Base-by-base conservation (phyloP, 2,329 filamentous ascomycete genomes). In the Curvularia sp. region DNA sequence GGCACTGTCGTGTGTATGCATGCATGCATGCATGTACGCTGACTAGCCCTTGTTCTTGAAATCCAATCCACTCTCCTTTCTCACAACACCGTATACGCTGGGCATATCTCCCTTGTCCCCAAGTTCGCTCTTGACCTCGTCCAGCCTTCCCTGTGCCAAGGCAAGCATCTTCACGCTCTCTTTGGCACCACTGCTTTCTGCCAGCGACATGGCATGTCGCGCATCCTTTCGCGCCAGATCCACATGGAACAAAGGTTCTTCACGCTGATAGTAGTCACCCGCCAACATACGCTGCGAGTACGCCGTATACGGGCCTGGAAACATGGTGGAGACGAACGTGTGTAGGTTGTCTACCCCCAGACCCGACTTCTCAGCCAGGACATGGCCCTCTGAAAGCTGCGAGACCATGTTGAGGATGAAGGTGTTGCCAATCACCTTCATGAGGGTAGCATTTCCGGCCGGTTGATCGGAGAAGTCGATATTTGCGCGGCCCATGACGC, bases 401-500 rank as follows among this genome's bases (percentile, higher is more conserved):
- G 93, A 89, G 23, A 93, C 85, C 84, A 93, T 93, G 79, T 91
- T 90, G 39, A 96, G 75, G 67, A 97, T 84, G 74, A 97, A 93
- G 0, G 90, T 91, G 77, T 97, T 97, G 56, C 93, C 93, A 9
- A 96, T 84, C 19, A 97, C 82, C 78, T 97, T 95, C 47, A 96
- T 81, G 45, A 87, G 84, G 1, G 87, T 84, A 4, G 92, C 88
- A 52, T 87, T 86, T 51, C 89, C 86, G 48, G 88, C 87, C 1
- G 89, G 84, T 76, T 91, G 84, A 63, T 84, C 87, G 43, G 83
- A 82, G 75, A 92, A 88, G 73, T 94, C 87, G 59, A 96, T 87
- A 63, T 87, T 85, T 13, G 83, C 84, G 32, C 86, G 84, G 2
- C 88, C 85, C 70, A 89, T 91, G 15, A 95, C 90, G 53, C 88